phyloP scores from a whole-genome alignment of 73 alveolate species.

The Urostyla sp. region DNA sequence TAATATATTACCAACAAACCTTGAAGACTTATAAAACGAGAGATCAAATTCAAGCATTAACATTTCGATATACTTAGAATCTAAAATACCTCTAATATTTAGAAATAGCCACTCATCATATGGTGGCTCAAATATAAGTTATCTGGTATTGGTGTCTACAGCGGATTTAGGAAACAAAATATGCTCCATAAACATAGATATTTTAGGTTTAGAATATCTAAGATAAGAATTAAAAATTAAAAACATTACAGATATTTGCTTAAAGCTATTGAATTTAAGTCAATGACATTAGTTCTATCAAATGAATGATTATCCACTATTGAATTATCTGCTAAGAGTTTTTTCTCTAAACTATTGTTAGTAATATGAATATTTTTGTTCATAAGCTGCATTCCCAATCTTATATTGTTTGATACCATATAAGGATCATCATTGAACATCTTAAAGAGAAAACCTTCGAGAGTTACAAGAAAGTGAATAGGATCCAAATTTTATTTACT shows the following conservation, averaged over 20 bases:
- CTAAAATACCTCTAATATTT: constrained; percentile 71
- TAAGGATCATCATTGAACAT: constrained; percentile 46
- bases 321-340: constrained; percentile 3
- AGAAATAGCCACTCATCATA: constrained; percentile 62
- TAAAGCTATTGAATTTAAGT: not conserved
- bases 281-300: constrained; percentile 3
- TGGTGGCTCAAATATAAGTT: constrained; percentile 37
- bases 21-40: constrained; percentile 12
- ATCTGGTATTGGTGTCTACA: too few species aligned
- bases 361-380: constrained; percentile 22
- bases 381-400: constrained; percentile 11
- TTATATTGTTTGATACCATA: constrained; percentile 27
- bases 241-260: not conserved
- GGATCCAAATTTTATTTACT: constrained; percentile 42
- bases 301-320: not conserved
- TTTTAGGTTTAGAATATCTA: constrained; percentile 39
- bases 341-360: constrained; percentile 10
- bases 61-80: constrained; percentile 60
- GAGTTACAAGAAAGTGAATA: constrained; percentile 29
- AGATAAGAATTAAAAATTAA: too few species aligned
- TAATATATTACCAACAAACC: constrained; percentile 15
- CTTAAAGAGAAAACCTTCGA: constrained; percentile 40
- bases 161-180: not conserved
- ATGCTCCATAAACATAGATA: constrained; percentile 30
- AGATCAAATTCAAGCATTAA: constrained; percentile 16